Percentiles rank a stretch among this genome's conserved stretches.
These are phyloP conservation scores for Verticillium longisporum DNA, from an alignment of 2,329 filamentous ascomycete genomes.

Conservation along the genomic window DNA sequence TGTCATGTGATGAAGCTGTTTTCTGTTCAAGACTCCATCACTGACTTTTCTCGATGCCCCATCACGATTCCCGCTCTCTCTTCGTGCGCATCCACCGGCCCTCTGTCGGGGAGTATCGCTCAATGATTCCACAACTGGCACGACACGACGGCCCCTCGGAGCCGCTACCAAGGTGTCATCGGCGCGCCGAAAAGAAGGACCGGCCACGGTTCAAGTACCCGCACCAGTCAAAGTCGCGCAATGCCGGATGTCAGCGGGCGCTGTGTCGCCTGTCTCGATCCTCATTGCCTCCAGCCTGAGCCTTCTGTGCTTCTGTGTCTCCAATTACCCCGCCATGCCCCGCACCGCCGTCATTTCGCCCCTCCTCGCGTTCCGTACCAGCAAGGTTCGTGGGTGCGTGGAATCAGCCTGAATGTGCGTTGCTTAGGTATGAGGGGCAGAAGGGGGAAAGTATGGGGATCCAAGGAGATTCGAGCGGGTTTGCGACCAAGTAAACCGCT, in stretches of 20 bases:
- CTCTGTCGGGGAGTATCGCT: background rate
- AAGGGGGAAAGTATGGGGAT: background rate
- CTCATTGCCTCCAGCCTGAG: background rate
- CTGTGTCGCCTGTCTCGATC: background rate
- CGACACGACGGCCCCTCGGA: background rate
- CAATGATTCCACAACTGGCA: background rate
- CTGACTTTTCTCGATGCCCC: background rate
- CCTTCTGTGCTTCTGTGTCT: background rate
- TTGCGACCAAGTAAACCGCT: background rate
- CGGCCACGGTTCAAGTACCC: background rate
- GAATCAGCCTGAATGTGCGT: background rate
- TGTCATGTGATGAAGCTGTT: background rate
- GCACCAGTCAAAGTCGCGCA: conserved; percentile 1
- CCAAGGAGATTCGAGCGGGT: background rate
- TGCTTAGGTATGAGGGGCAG: background rate
- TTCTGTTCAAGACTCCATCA: background rate
- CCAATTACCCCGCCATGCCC: background rate
- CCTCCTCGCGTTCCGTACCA: background rate
- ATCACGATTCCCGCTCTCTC: background rate
- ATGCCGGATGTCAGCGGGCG: background rate
- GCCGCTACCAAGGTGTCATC: background rate
- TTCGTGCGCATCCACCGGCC: background rate
- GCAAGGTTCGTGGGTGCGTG: background rate
- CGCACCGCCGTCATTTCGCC: background rate
- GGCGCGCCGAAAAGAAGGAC: background rate